Evolutionary conservation across 208 protist genomes (phyloP).

Genomic region (Kentomonas sorsogonicus): DNA sequence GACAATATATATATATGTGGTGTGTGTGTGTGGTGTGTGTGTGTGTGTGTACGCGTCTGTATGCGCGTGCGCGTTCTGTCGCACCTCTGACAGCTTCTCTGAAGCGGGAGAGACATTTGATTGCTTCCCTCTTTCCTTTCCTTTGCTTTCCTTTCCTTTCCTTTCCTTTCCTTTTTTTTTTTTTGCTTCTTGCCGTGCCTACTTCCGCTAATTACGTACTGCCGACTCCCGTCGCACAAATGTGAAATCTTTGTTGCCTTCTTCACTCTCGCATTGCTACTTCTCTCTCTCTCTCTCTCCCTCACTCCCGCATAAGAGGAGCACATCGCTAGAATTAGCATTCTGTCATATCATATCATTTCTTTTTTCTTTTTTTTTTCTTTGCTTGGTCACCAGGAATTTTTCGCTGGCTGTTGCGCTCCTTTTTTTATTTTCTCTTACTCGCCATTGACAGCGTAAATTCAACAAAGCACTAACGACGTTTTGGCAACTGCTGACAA

Average conservation of each 20-base stretch:
- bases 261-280: conserved; percentile 4
- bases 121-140: background rate
- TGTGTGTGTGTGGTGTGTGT: background rate
- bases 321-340: background rate
- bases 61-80: no score
- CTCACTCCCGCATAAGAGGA: background rate
- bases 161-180: conserved; percentile 8
- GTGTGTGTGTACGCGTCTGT: background rate
- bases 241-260: conserved; percentile 7
- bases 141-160: background rate
- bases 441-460: no score
- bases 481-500: no score
- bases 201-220: conserved; percentile 10
- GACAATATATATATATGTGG: background rate
- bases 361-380: conserved; percentile 5
- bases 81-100: no score
- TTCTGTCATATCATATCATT: conserved; percentile 9
- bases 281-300: background rate
- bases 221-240: no score
- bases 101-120: background rate
- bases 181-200: conserved; percentile 7
- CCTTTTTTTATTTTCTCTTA: conserved; percentile 9
- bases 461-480: no score
- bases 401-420: conserved; percentile 1
- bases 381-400: background rate